Conservation (phyloP, 176 grass and related monocot species). For the Zoysia pacifica region DNA sequence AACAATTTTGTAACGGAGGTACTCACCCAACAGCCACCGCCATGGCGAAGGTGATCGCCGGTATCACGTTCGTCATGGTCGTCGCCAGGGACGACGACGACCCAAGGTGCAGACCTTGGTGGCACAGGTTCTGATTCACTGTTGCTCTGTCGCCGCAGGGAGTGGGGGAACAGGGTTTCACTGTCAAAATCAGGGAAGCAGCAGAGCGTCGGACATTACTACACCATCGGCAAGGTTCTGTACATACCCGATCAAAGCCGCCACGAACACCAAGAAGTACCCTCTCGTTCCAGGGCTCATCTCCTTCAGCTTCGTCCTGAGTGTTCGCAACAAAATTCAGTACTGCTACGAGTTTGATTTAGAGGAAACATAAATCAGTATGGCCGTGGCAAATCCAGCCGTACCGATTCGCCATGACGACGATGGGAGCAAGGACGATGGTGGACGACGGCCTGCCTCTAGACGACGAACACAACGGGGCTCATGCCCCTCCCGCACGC, state of each 20-base stretch:
- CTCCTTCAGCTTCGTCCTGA: not conserved
- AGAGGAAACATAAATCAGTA: too few species aligned
- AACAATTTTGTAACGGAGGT: not conserved
- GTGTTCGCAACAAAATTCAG: not conserved
- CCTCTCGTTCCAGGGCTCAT: not conserved
- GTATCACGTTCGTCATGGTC: constrained; percentile 28
- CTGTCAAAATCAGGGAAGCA: not conserved
- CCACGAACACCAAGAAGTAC: constrained; percentile 13
- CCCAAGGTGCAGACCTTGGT: constrained; percentile 15
- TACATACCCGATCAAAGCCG: constrained; percentile 8
- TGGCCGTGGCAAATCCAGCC: not conserved
- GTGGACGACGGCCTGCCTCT: constrained; percentile 55
- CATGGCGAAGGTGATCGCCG: constrained; percentile 31
- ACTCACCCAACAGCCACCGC: not conserved
- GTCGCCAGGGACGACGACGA: constrained; percentile 26
- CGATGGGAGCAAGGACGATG: constrained; percentile 34
- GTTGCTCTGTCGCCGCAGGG: constrained; percentile 4
- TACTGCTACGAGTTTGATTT: too few species aligned
- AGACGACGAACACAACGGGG: constrained; percentile 55
- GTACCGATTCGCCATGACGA: not conserved
- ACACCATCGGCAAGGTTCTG: not conserved
- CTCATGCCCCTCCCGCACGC: constrained; percentile 48
- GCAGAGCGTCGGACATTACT: not conserved
- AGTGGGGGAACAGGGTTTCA: not conserved
- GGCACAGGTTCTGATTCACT: constrained; percentile 8